These are phyloP conservation scores for Trypethelium eluteriae DNA, from an alignment of 495 filamentous ascomycete species.

Conservation along the genomic window DNA sequence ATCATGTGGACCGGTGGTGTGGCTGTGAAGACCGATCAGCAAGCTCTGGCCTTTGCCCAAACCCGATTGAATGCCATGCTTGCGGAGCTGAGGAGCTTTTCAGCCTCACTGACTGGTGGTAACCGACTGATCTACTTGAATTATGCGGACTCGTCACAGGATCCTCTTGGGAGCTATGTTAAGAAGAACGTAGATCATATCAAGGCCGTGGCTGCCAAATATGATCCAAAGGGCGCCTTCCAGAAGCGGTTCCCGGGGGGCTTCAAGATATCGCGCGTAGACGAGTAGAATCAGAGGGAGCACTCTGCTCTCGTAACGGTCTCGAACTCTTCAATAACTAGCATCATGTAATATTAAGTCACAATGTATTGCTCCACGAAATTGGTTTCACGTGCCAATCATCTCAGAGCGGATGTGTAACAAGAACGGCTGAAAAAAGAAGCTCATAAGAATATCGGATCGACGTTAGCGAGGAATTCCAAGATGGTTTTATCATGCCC, in stretches of 20 bases:
- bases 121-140: conserved; percentile 34
- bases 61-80: neutral
- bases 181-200: conserved; percentile 36
- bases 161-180: conserved; percentile 44
- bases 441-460: no score
- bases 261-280: neutral
- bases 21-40: neutral
- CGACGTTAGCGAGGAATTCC: no score
- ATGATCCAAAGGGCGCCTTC: conserved; percentile 45
- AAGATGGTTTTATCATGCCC: no score
- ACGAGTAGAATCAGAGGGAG: neutral
- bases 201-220: conserved; percentile 36
- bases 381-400: no score
- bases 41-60: neutral
- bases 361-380: no score
- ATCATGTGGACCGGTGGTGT: neutral
- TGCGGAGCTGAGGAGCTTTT: neutral
- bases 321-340: no score
- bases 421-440: no score
- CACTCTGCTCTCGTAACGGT: no score
- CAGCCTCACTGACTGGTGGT: neutral
- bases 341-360: no score
- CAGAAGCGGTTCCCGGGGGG: conserved; percentile 29
- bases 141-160: conserved; percentile 39
- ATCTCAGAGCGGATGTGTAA: no score